phyloP scores from a whole-genome alignment of 371 early-diverging fungal species.

The Apophysomyces elegans region DNA sequence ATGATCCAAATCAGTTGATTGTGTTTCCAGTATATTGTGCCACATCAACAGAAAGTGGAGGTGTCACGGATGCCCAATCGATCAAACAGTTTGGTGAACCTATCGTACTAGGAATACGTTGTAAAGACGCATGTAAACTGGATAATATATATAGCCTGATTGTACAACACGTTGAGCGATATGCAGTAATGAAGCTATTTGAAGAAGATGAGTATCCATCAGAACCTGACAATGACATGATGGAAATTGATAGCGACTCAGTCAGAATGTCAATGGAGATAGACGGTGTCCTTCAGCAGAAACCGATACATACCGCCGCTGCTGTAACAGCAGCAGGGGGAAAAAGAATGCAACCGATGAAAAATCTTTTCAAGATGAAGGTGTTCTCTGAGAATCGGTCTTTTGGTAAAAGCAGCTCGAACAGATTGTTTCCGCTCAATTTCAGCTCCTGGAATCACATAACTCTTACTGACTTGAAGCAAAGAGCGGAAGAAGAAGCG shows the following conservation, averaged over 20 bases:
- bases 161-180: conserved; percentile 22
- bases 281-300: conserved; percentile 1
- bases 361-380: conserved; percentile 25
- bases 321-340: conserved; percentile 24
- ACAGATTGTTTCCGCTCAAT: conserved; percentile 7
- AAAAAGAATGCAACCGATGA: conserved; percentile 18
- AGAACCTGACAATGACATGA: not conserved
- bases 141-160: conserved; percentile 17
- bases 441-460: not conserved
- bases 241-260: not conserved
- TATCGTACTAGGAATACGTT: conserved; percentile 15
- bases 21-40: conserved; percentile 21
- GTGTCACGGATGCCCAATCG: not conserved
- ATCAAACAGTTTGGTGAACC: conserved; percentile 16
- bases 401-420: conserved; percentile 1
- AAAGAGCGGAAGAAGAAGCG: conserved; percentile 26
- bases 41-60: not conserved
- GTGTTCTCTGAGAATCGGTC: conserved; percentile 13
- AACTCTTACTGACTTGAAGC: not conserved
- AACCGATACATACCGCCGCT: conserved; percentile 20
- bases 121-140: conserved; percentile 2
- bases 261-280: not conserved
- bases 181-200: conserved; percentile 20
- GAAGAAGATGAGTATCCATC: conserved; percentile 14
- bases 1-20: conserved; percentile 10